Conservation (phyloP, 768 basidiomycete genomes). For the Rhodotorula toruloides region DNA sequence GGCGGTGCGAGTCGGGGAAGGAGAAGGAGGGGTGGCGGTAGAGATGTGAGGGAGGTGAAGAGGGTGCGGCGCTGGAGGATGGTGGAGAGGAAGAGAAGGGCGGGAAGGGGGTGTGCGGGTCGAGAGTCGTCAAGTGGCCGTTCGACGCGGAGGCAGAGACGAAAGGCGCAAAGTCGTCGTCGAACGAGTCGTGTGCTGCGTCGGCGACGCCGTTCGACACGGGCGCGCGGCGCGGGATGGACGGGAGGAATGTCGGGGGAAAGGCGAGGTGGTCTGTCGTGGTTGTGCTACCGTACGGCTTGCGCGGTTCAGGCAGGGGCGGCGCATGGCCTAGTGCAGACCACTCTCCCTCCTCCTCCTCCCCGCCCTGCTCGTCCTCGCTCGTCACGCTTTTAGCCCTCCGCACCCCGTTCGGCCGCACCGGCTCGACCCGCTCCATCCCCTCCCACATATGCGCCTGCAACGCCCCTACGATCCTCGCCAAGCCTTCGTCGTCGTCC, state of each 20-base stretch:
- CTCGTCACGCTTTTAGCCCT: neutral
- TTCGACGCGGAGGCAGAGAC: conserved; percentile 1
- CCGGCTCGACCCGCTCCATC: neutral
- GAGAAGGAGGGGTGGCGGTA: neutral
- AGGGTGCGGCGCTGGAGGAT: too few species aligned
- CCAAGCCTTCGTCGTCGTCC: neutral
- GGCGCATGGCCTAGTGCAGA: too few species aligned
- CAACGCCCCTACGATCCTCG: neutral
- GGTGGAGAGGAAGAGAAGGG: too few species aligned
- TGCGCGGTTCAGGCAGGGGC: neutral
- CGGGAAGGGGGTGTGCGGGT: neutral
- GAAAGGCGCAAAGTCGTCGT: conserved; percentile 28
- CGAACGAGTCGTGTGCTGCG: neutral
- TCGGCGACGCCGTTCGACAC: neutral
- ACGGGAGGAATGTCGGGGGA: conserved; percentile 12
- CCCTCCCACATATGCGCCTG: conserved; percentile 15
- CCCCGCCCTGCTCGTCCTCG: neutral
- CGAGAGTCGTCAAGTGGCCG: neutral
- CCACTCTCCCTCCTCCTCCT: neutral
- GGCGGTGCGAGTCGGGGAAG: neutral
- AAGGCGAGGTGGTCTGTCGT: neutral
- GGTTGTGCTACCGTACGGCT: neutral
- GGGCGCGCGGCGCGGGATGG: neutral
- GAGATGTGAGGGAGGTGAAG: too few species aligned
- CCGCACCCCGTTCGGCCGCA: neutral